Evolutionary conservation across 2,329 filamentous ascomycete species (phyloP).

Genomic region (Kalaharituber pfeilii): DNA sequence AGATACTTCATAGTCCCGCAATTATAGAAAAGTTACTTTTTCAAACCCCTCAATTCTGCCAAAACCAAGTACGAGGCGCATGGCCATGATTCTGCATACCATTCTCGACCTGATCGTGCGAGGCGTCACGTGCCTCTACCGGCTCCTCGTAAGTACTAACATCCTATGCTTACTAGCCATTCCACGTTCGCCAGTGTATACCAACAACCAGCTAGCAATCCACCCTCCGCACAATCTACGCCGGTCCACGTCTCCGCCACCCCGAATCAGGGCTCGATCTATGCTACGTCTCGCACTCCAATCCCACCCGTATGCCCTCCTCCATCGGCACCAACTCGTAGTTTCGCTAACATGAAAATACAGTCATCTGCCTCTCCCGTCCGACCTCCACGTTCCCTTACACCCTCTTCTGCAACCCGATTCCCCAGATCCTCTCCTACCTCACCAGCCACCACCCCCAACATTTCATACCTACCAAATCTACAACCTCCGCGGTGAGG

Average conservation of each 20-base stretch:
- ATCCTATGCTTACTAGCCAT: too few species aligned
- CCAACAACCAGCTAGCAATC: neutral
- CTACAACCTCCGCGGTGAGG: conserved; percentile 95
- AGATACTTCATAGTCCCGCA: too few species aligned
- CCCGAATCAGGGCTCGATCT: conserved; percentile 74
- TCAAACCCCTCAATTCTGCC: too few species aligned
- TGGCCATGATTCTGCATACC: too few species aligned
- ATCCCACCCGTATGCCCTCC: conserved; percentile 35
- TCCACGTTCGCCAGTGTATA: too few species aligned
- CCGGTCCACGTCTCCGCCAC: conserved; percentile 67
- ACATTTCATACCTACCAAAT: conserved; percentile 64
- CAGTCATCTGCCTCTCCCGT: conserved; percentile 55
- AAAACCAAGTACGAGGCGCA: too few species aligned
- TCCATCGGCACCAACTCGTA: too few species aligned
- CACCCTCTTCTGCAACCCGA: conserved; percentile 81
- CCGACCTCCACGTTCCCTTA: conserved; percentile 80
- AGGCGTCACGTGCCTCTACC: too few species aligned
- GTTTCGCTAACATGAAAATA: conserved; percentile 7
- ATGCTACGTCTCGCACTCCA: conserved; percentile 83
- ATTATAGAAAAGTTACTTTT: too few species aligned
- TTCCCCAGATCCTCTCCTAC: conserved; percentile 71
- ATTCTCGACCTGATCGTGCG: too few species aligned
- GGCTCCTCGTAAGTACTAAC: too few species aligned
- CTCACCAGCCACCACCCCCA: conserved; percentile 59
- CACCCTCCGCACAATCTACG: conserved; percentile 75